Conservation (phyloP, 2,329 filamentous ascomycete genomes). For the Fusarium robinianum region DNA sequence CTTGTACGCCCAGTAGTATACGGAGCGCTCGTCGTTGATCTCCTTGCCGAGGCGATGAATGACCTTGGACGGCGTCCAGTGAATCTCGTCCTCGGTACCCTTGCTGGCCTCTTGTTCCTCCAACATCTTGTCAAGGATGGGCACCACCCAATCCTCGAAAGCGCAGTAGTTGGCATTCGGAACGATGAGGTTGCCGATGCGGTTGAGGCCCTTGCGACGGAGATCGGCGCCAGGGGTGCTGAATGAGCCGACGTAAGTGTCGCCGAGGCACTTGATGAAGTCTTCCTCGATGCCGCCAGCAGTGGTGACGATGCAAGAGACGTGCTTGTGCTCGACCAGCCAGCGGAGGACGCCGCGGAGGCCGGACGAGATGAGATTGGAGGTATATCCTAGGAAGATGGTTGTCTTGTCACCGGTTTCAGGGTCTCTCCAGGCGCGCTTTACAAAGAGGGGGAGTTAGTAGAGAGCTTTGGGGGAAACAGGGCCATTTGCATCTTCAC, state of each 20-base stretch:
- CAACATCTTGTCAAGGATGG: conserved; percentile 92
- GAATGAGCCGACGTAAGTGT: conserved; percentile 92
- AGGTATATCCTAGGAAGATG: conserved; percentile 97
- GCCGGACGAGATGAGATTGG: conserved; percentile 95
- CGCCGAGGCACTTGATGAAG: conserved; percentile 95
- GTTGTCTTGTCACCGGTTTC: conserved; percentile 81
- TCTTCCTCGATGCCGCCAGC: conserved; percentile 97
- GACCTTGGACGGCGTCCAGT: conserved; percentile 93
- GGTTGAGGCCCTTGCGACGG: conserved; percentile 84
- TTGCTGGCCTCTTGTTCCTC: conserved; percentile 87
- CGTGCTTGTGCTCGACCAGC: conserved; percentile 88
- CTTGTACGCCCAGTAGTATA: conserved; percentile 97
- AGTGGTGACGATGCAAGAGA: conserved; percentile 92
- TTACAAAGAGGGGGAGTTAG: conserved; percentile 29
- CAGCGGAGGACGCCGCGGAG: conserved; percentile 90
- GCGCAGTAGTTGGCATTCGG: conserved; percentile 95
- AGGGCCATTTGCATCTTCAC: not conserved
- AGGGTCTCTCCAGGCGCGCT: conserved; percentile 79
- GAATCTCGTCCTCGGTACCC: conserved; percentile 68
- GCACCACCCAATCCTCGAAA: conserved; percentile 97
- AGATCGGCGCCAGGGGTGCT: conserved; percentile 75
- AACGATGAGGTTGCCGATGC: conserved; percentile 93
- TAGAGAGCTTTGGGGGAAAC: conserved; percentile 8
- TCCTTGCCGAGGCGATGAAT: conserved; percentile 89
- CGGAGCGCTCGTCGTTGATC: conserved; percentile 88